phyloP scores from a whole-genome alignment of 2,329 filamentous ascomycete genomes.

The Colletotrichum destructivum region DNA sequence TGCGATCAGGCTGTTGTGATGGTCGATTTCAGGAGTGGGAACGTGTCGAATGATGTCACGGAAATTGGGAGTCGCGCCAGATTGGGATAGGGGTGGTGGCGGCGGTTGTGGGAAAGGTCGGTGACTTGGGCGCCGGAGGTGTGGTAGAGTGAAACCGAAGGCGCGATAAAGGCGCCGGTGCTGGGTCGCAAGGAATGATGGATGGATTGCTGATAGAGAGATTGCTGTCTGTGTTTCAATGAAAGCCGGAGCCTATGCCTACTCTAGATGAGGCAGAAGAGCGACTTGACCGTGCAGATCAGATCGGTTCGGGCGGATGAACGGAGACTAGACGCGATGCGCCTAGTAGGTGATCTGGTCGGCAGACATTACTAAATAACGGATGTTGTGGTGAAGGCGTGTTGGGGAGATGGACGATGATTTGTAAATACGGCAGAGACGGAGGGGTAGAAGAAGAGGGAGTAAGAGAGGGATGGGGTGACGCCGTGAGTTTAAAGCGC shows the following conservation, averaged over 20 bases:
- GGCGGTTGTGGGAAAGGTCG: conserved; percentile 22
- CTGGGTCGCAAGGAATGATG: conserved; percentile 23
- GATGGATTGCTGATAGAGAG: conserved; percentile 19
- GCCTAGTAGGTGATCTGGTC: conserved; percentile 42
- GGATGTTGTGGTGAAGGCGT: conserved; percentile 18
- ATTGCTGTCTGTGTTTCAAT: conserved; percentile 35
- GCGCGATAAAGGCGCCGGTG: conserved; percentile 22
- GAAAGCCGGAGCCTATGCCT: conserved; percentile 33
- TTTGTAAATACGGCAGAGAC: neutral
- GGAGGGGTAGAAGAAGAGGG: conserved; percentile 19
- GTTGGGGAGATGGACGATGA: conserved; percentile 14
- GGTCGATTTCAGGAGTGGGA: conserved; percentile 33
- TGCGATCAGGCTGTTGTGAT: conserved; percentile 34
- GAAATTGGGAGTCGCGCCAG: conserved; percentile 38
- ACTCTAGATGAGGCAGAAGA: conserved; percentile 35
- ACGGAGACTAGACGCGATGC: conserved; percentile 44
- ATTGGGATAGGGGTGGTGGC: conserved; percentile 24
- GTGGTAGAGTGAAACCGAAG: conserved; percentile 9
- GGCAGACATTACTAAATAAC: conserved; percentile 41
- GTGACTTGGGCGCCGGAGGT: conserved; percentile 26
- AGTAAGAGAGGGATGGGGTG: conserved; percentile 31
- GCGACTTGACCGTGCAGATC: conserved; percentile 42
- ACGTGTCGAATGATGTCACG: conserved; percentile 43
- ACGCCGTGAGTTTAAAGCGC: conserved; percentile 37
- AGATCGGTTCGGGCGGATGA: conserved; percentile 30